These are phyloP conservation scores for Suillus cothurnatus DNA, from an alignment of 768 basidiomycete genomes.

Conservation along the genomic window DNA sequence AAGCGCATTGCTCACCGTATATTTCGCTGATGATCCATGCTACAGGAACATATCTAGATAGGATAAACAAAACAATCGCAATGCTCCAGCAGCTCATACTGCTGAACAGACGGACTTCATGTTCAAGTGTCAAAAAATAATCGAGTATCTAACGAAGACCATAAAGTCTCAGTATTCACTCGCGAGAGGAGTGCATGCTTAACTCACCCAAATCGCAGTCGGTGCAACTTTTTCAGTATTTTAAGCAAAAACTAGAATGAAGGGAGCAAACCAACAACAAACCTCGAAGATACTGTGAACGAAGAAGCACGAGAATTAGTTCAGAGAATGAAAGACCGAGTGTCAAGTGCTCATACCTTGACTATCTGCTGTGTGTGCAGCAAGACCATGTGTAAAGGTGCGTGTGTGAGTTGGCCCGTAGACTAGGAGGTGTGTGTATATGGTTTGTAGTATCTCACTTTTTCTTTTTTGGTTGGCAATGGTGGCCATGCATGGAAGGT, in stretches of 20 bases:
- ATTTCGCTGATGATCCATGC: conserved; percentile 8
- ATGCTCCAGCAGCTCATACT: conserved; percentile 5
- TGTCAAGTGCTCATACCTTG: conserved; percentile 5
- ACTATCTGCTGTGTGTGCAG: conserved; percentile 11
- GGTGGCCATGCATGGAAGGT: no score
- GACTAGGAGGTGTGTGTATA: background rate
- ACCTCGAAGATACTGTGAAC: conserved; percentile 14
- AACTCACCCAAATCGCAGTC: conserved; percentile 11
- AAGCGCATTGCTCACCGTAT: conserved; percentile 10
- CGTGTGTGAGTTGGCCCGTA: background rate
- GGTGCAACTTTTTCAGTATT: conserved; percentile 11
- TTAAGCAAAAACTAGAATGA: no score
- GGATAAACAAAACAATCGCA: conserved; percentile 9
- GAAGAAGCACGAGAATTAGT: background rate
- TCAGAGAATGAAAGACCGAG: background rate
- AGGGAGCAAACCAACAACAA: background rate
- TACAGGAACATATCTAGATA: conserved; percentile 14
- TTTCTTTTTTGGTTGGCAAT: no score
- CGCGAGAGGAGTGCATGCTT: background rate
- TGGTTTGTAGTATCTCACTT: background rate
- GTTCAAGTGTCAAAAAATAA: conserved; percentile 13
- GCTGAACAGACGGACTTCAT: conserved; percentile 13
- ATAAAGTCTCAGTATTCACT: background rate
- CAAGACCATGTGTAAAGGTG: background rate
- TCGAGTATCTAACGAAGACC: conserved; percentile 8